phyloP scores from a whole-genome alignment of 2,329 filamentous ascomycete species.

The Falciphora oryzae region DNA sequence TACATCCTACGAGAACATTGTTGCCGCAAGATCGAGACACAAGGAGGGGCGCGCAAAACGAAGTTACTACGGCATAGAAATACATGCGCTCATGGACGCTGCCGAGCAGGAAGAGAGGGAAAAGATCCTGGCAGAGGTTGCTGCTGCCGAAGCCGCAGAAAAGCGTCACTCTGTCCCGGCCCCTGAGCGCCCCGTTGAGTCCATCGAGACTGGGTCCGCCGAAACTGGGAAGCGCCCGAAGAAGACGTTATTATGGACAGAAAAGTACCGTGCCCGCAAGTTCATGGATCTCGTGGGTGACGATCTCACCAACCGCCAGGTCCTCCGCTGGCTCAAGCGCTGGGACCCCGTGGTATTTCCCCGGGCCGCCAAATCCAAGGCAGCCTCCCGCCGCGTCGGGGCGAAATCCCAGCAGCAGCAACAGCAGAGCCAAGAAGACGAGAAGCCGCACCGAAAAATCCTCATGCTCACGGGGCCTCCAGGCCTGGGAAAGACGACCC shows the following conservation, averaged over 20 bases:
- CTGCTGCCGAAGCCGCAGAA: conserved; percentile 15
- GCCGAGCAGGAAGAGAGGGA: conserved; percentile 50
- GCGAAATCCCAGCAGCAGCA: conserved; percentile 32
- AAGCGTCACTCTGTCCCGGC: conserved; percentile 12
- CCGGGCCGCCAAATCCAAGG: conserved; percentile 56
- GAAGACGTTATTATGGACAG: conserved; percentile 75
- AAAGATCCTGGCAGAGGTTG: conserved; percentile 12
- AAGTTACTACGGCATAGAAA: conserved; percentile 88
- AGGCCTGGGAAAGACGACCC: conserved; percentile 89
- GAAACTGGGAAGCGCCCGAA: conserved; percentile 33
- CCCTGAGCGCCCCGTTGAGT: conserved; percentile 28
- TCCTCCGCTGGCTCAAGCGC: conserved; percentile 86
- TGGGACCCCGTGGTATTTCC: conserved; percentile 96
- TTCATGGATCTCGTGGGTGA: conserved; percentile 95
- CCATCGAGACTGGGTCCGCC: conserved; percentile 31
- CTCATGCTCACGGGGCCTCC: conserved; percentile 86
- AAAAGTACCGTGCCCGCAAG: conserved; percentile 89
- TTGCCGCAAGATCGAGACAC: conserved; percentile 60
- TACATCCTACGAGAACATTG: conserved; percentile 59
- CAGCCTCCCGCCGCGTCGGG: conserved; percentile 28
- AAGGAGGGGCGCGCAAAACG: conserved; percentile 63
- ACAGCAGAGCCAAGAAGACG: conserved; percentile 50
- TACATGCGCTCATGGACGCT: conserved; percentile 73
- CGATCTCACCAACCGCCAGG: conserved; percentile 84
- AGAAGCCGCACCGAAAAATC: conserved; percentile 79